Evolutionary conservation across 2,329 filamentous ascomycete species (phyloP).

Genomic region (Fusarium kyushuense): DNA sequence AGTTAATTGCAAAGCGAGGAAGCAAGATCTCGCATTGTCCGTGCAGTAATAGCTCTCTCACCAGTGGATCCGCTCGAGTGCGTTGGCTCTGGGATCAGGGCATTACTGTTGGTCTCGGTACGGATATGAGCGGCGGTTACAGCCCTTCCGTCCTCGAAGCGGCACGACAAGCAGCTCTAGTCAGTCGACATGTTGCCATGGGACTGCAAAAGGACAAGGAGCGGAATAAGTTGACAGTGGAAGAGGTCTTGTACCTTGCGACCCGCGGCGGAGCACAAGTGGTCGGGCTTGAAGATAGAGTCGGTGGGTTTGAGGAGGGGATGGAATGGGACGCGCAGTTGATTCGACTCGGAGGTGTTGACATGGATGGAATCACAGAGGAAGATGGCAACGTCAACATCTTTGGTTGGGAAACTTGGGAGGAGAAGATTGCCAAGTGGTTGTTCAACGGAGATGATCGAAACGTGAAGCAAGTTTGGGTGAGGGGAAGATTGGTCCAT

Average conservation of each 20-base stretch:
- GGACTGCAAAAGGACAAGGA: slow-evolving; percentile 55
- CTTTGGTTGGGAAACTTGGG: slow-evolving; percentile 93
- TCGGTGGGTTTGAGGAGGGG: slow-evolving; percentile 87
- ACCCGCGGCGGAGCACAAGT: slow-evolving; percentile 89
- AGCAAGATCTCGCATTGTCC: slow-evolving; percentile 87
- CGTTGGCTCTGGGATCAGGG: slow-evolving; percentile 79
- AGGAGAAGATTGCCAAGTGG: slow-evolving; percentile 92
- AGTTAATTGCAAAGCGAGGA: slow-evolving; percentile 69
- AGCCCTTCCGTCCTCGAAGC: slow-evolving; percentile 84
- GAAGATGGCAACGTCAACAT: slow-evolving; percentile 79
- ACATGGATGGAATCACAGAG: slow-evolving; percentile 53
- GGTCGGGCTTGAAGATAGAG: slow-evolving; percentile 75
- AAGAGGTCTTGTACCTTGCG: slow-evolving; percentile 87
- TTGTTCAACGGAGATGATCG: slow-evolving; percentile 92
- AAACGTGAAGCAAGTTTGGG: slow-evolving; percentile 91
- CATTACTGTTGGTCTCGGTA: slow-evolving; percentile 86
- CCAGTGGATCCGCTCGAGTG: slow-evolving; percentile 82
- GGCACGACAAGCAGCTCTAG: slow-evolving; percentile 83
- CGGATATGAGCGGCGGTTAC: slow-evolving; percentile 91
- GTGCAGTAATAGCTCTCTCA: slow-evolving; percentile 84
- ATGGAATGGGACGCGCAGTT: slow-evolving; percentile 94
- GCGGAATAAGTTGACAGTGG: slow-evolving; percentile 77
- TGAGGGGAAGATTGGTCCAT: slow-evolving; percentile 85
- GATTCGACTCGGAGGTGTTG: slow-evolving; percentile 70
- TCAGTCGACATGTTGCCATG: slow-evolving; percentile 79